Percentiles rank a stretch among this genome's conserved stretches.
Evolutionary conservation across 2,329 filamentous ascomycete species (phyloP).

Genomic region (Didymella segeticola): DNA sequence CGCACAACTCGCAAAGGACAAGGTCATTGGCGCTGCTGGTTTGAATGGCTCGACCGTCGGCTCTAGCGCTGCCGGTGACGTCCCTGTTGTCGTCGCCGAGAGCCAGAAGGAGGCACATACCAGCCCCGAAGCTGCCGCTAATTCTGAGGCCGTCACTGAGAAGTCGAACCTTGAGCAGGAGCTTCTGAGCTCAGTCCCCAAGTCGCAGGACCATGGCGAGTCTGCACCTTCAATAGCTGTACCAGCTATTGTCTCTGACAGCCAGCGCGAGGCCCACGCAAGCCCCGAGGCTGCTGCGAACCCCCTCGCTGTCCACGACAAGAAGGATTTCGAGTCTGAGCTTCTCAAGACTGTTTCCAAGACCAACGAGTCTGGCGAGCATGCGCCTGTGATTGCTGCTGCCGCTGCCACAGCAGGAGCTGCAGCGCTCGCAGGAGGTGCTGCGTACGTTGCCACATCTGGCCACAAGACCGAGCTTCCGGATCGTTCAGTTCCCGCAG

Average conservation of each 20-base stretch:
- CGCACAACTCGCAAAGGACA: conserved; percentile 40
- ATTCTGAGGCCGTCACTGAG: conserved; percentile 69
- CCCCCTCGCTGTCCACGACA: conserved; percentile 70
- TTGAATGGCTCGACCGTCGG: conserved; percentile 25
- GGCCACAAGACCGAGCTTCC: conserved; percentile 33
- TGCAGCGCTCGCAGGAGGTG: neutral
- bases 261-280: conserved; percentile 68
- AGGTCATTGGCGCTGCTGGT: conserved; percentile 47
- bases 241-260: conserved; percentile 62
- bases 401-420: conserved; percentile 6
- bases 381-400: conserved; percentile 29
- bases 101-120: conserved; percentile 71
- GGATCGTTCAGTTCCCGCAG: conserved; percentile 56
- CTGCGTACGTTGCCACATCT: conserved; percentile 17
- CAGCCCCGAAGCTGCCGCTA: conserved; percentile 70
- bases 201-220: conserved; percentile 50
- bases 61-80: conserved; percentile 39
- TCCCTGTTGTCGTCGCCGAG: conserved; percentile 70
- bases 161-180: conserved; percentile 76
- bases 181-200: conserved; percentile 56
- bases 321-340: conserved; percentile 74
- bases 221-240: conserved; percentile 25
- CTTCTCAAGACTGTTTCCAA: conserved; percentile 55
- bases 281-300: conserved; percentile 71
- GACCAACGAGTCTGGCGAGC: conserved; percentile 50